phyloP scores from a whole-genome alignment of 768 basidiomycete genomes.

The Rhizopogon sp. region DNA sequence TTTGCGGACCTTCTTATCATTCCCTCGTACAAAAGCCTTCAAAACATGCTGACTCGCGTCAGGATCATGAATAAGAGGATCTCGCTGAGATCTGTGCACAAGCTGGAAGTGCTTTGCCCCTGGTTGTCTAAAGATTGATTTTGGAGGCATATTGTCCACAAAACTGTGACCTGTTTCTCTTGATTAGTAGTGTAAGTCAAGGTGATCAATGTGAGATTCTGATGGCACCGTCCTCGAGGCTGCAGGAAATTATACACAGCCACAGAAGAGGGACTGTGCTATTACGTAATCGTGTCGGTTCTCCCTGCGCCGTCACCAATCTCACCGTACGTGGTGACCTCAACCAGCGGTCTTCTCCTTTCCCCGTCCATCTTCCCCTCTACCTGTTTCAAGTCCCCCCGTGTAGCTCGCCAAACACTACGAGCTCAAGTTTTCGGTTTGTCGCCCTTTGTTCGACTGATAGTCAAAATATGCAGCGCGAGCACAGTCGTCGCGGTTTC shows the following conservation, averaged over 20 bases:
- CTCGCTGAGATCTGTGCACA: constrained; percentile 92
- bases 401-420: neutral
- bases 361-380: constrained; percentile 2
- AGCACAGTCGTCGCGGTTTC: constrained; percentile 78
- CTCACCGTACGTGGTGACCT: constrained; percentile 16
- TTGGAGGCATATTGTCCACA: constrained; percentile 52
- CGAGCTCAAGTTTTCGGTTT: neutral
- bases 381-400: neutral
- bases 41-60: constrained; percentile 88
- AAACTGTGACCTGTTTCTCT: too few species aligned
- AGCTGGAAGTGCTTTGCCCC: constrained; percentile 94
- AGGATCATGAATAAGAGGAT: constrained; percentile 92
- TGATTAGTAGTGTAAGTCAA: neutral
- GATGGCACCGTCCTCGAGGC: constrained; percentile 1
- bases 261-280: neutral
- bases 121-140: constrained; percentile 87
- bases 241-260: constrained; percentile 7
- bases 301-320: constrained; percentile 22
- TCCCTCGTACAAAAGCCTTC: constrained; percentile 72
- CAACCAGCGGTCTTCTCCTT: constrained; percentile 5
- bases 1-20: constrained; percentile 54
- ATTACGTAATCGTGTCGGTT: constrained; percentile 29
- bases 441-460: neutral
- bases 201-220: neutral
- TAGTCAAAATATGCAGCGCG: constrained; percentile 58